These are phyloP conservation scores for Camelina laxa DNA, from an alignment of 345 rosid genomes.

Conservation along the genomic window DNA sequence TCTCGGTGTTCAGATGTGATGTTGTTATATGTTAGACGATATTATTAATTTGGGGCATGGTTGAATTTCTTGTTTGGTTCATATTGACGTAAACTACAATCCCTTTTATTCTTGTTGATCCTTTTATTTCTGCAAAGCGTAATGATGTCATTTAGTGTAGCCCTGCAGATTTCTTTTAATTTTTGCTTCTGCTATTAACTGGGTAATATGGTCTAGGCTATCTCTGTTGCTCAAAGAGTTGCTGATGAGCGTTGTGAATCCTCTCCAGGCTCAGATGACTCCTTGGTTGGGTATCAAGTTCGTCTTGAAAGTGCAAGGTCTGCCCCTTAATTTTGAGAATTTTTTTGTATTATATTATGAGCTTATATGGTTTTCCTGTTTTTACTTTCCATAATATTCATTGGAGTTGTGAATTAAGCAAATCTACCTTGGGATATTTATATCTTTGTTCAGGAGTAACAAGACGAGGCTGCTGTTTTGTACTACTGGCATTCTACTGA, in stretches of 20 bases:
- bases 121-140: conserved; percentile 3
- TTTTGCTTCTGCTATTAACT: conserved; percentile 26
- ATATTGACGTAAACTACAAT: neutral
- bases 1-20: conserved; percentile 16
- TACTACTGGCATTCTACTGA: conserved; percentile 89
- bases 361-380: neutral
- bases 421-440: conserved; percentile 26
- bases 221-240: conserved; percentile 97
- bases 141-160: conserved; percentile 15
- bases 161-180: conserved; percentile 7
- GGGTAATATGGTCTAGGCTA: conserved; percentile 65
- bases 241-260: conserved; percentile 92
- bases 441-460: conserved; percentile 67
- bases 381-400: conserved; percentile 1
- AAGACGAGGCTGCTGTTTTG: conserved; percentile 90
- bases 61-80: neutral
- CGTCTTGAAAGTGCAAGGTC: conserved; percentile 94
- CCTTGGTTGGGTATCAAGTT: conserved; percentile 98
- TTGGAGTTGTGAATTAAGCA: conserved; percentile 20
- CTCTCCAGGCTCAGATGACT: conserved; percentile 79
- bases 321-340: conserved; percentile 24
- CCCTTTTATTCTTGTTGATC: neutral
- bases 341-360: neutral
- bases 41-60: neutral
- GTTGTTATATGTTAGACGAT: neutral